Base-by-base conservation (phyloP, 495 filamentous ascomycete genomes). In the Aspergillus kassunensis region DNA sequence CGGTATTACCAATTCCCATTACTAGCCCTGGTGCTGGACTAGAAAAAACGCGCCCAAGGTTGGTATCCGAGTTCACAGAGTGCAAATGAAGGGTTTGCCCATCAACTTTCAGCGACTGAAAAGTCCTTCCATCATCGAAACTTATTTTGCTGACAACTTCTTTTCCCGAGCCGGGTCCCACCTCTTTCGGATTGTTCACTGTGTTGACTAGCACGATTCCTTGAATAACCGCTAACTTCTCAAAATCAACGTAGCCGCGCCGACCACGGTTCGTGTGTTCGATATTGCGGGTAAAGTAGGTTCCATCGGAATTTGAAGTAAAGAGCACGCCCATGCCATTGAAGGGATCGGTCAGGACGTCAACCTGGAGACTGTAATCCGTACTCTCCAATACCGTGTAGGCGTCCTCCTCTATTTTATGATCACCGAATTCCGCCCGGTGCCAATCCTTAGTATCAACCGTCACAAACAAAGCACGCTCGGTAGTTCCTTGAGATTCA, bases 371-470 rank as follows among this genome's bases (percentile, higher is more conserved):
- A 71, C 91, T 96, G 74, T 97, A 96, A 57, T 95, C 89, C 15
- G 93, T 97, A 55, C 89, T 91, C 70, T 97, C 92, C 24, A 98
- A 76, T 19, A 97, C 76, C 1, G 93, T 98, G 63, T 97, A 98
- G 12, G 89, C 90, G 60, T 93, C 81, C 64, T 97, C 80, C 58
- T 87, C 80, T 20, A 98, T 65, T 36, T 82, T 84, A 63, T 91
- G 88, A 25, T 81, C 80, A 25, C 85, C 86, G 67, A 98, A 97
- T 55, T 92, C 78, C 42, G 92, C 93, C n/a, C 89, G 84, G 62
- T 96, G 87, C 93, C 93, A 98, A 23, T 76, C 85, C 25, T 76
- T 71, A 23, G 89, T 81, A 63, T 98, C 91, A 57, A 87, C 81
- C 11, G 87, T 89, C 27, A 86, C 78, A 57, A 84, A 98, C 53